Percentiles rank a stretch among this genome's conserved stretches.
Conservation (phyloP, 2,329 filamentous ascomycete genomes). For the Cytospora mali region DNA sequence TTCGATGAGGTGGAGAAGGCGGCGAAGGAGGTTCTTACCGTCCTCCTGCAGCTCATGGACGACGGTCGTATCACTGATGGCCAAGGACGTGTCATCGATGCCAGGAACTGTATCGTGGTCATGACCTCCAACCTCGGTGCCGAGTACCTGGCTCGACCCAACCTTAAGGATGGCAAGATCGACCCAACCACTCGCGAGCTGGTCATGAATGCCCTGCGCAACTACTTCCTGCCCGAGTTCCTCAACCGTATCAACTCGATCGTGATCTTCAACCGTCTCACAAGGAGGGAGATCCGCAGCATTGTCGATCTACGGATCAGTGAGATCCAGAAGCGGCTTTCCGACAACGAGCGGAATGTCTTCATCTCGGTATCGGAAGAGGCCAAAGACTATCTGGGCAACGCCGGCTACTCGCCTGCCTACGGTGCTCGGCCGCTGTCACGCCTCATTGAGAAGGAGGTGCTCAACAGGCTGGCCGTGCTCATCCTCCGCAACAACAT, state of each 20-base stretch:
- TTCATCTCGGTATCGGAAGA: conserved; percentile 78
- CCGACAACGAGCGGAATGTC: conserved; percentile 82
- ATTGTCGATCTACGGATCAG: conserved; percentile 88
- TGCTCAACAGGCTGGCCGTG: conserved; percentile 90
- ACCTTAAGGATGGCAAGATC: conserved; percentile 78
- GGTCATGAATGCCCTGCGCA: conserved; percentile 86
- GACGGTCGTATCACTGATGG: conserved; percentile 98
- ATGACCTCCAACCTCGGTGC: conserved; percentile 98
- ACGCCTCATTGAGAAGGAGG: conserved; percentile 93
- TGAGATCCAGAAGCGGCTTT: conserved; percentile 92
- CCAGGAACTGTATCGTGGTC: conserved; percentile 97
- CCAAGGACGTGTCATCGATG: conserved; percentile 92
- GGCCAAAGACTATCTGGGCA: conserved; percentile 91
- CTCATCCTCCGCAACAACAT: conserved; percentile 85
- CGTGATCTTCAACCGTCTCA: conserved; percentile 98
- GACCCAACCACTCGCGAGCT: conserved; percentile 84
- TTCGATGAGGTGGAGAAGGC: conserved; percentile 99
- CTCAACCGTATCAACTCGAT: conserved; percentile 95
- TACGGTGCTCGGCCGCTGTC: conserved; percentile 90
- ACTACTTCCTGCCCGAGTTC: conserved; percentile 98
- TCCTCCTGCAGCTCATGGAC: conserved; percentile 98
- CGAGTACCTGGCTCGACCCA: conserved; percentile 83
- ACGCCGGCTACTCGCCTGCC: conserved; percentile 88
- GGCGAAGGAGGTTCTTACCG: conserved; percentile 94
- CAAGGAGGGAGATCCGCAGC: conserved; percentile 83